These are phyloP conservation scores for Boletus pseudopeckii DNA, from an alignment of 768 basidiomycete genomes.

Conservation along the genomic window DNA sequence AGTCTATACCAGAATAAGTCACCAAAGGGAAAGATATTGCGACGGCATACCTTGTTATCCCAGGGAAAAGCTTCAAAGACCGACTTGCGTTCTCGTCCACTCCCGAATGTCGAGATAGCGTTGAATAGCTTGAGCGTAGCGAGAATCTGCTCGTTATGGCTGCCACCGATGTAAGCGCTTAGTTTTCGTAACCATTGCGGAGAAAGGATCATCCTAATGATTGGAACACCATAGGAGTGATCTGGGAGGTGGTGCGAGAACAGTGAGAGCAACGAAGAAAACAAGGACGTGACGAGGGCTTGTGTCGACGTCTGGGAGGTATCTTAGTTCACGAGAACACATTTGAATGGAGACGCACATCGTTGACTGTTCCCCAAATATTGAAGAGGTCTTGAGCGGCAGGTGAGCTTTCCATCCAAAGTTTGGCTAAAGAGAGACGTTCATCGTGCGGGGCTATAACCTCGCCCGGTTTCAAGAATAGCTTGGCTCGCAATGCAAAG, in stretches of 20 bases:
- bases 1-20: slow-evolving; percentile 38
- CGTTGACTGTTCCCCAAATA: slow-evolving; percentile 53
- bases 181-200: slow-evolving; percentile 53
- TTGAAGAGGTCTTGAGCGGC: slow-evolving; percentile 60
- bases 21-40: background rate
- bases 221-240: slow-evolving; percentile 58
- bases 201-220: slow-evolving; percentile 59
- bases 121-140: slow-evolving; percentile 63
- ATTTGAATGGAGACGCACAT: slow-evolving; percentile 37
- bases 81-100: slow-evolving; percentile 60
- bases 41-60: slow-evolving; percentile 62
- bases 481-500: slow-evolving; percentile 50
- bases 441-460: slow-evolving; percentile 52
- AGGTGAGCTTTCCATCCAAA: slow-evolving; percentile 58
- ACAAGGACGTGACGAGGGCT: slow-evolving; percentile 45
- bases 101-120: slow-evolving; percentile 57
- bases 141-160: slow-evolving; percentile 64
- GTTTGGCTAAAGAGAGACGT: slow-evolving; percentile 54
- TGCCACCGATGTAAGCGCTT: slow-evolving; percentile 58
- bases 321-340: background rate
- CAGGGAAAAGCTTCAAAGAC: slow-evolving; percentile 72
- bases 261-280: slow-evolving; percentile 60
- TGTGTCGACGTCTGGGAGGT: slow-evolving; percentile 39
- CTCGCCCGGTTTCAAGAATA: slow-evolving; percentile 53
- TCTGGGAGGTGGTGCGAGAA: slow-evolving; percentile 67